A percentile compares a stretch with the other conserved stretches of the same genome.
phyloP scores from a whole-genome alignment of 495 filamentous ascomycete genomes.

The Cladorrhinum samala region DNA sequence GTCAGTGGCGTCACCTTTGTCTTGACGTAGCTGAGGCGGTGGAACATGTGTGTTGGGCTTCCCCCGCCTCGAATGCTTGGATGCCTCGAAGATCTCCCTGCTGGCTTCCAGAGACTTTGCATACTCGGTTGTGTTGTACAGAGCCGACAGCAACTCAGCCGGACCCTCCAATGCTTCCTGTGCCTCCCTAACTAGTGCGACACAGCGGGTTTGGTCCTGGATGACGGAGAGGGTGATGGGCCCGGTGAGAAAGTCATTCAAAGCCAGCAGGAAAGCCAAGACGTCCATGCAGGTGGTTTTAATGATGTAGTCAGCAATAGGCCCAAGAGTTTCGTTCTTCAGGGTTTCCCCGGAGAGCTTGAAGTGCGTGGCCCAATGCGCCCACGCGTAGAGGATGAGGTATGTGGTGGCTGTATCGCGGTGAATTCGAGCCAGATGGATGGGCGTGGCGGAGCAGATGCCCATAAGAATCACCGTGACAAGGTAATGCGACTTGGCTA shows the following conservation, averaged over 20 bases:
- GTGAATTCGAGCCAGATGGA: neutral
- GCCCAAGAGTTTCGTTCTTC: neutral
- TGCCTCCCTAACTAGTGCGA: constrained; percentile 1
- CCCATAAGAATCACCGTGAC: neutral
- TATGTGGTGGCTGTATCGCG: neutral
- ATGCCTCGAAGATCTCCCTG: neutral
- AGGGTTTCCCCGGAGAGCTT: neutral
- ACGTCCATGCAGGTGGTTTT: constrained; percentile 8
- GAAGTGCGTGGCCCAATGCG: neutral
- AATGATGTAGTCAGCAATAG: neutral
- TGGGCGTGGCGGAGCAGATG: neutral
- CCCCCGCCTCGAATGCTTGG: neutral
- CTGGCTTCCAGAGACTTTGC: neutral
- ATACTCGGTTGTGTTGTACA: neutral
- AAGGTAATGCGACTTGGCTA: neutral
- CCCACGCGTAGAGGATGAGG: neutral
- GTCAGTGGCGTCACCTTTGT: neutral
- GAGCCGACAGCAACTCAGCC: constrained; percentile 1
- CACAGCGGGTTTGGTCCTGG: neutral
- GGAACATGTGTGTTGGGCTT: too few species aligned
- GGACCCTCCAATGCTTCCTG: constrained; percentile 12
- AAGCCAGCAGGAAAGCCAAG: constrained; percentile 10
- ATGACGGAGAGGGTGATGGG: constrained; percentile 12
- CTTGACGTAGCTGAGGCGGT: too few species aligned
- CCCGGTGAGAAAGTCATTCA: constrained; percentile 15